Percentiles rank a stretch among this genome's conserved stretches.
phyloP scores from a whole-genome alignment of 352 stramenopile genomes.

The Phytophthora constricta region DNA sequence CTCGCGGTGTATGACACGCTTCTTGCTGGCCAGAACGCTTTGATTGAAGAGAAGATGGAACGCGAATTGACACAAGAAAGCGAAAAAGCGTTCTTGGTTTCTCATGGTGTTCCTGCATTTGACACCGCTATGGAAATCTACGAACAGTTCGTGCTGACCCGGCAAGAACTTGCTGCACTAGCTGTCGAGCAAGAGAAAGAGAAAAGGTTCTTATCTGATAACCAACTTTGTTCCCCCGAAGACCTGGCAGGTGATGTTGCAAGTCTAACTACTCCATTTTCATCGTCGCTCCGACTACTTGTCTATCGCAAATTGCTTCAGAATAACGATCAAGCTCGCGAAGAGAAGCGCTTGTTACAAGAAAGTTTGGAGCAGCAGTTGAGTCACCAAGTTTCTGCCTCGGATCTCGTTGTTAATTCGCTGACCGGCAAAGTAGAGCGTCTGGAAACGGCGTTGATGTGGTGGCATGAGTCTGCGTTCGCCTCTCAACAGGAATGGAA shows the following conservation, averaged over 20 bases:
- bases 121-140: constrained; percentile 28
- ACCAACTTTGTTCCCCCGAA: constrained; percentile 24
- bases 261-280: constrained; percentile 20
- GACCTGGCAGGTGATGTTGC: constrained; percentile 8
- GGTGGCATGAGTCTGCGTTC: constrained; percentile 29
- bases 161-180: constrained; percentile 23
- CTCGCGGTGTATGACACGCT: constrained; percentile 52
- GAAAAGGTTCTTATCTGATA: constrained; percentile 24
- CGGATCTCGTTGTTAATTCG: constrained; percentile 9
- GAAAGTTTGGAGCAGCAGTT: constrained; percentile 33
- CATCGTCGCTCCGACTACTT: constrained; percentile 23
- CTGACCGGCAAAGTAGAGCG: constrained; percentile 26
- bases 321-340: constrained; percentile 14
- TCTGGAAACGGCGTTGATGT: constrained; percentile 34
- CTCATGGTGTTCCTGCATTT: constrained; percentile 30
- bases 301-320: constrained; percentile 28
- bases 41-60: constrained; percentile 73
- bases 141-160: constrained; percentile 31
- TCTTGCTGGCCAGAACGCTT: constrained; percentile 45
- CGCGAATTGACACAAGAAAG: constrained; percentile 44
- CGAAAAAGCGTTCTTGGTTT: constrained; percentile 42
- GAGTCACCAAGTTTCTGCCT: constrained; percentile 3
- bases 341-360: constrained; percentile 9
- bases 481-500: constrained; percentile 32
- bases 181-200: constrained; percentile 19